phyloP scores from a whole-genome alignment of 169 alveolate genomes.

The Eimeria mitis region DNA sequence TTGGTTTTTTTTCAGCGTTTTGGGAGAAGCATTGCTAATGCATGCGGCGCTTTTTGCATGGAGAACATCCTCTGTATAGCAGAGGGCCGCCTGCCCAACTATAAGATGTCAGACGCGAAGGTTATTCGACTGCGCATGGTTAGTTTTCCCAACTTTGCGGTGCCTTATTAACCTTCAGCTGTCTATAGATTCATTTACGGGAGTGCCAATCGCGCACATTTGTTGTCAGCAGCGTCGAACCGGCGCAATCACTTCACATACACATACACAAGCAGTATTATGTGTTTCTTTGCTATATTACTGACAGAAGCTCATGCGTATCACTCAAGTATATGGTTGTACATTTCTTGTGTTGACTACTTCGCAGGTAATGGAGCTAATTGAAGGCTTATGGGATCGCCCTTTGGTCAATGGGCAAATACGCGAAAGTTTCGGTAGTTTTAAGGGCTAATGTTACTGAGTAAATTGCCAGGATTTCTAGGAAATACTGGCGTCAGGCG shows the following conservation, averaged over 20 bases:
- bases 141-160: neutral
- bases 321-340: neutral
- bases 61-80: constrained; percentile 55
- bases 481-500: neutral
- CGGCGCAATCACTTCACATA: neutral
- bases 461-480: neutral
- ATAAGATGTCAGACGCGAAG: neutral
- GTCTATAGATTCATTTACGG: neutral
- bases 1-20: neutral
- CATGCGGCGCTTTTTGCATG: constrained; percentile 26
- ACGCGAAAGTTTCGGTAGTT: neutral
- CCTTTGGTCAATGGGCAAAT: neutral
- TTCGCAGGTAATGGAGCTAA: neutral
- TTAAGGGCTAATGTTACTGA: neutral
- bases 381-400: neutral
- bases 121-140: neutral
- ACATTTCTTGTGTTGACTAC: neutral
- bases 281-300: neutral
- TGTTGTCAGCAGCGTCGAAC: neutral
- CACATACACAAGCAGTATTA: neutral
- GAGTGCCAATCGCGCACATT: neutral
- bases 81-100: constrained; percentile 12
- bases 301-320: neutral
- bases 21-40: neutral
- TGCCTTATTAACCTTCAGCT: neutral